A percentile compares a stretch with the other conserved stretches of the same genome.
Conservation (phyloP, 108 stramenopile genomes). For the Thalassiosira profunda region DNA sequence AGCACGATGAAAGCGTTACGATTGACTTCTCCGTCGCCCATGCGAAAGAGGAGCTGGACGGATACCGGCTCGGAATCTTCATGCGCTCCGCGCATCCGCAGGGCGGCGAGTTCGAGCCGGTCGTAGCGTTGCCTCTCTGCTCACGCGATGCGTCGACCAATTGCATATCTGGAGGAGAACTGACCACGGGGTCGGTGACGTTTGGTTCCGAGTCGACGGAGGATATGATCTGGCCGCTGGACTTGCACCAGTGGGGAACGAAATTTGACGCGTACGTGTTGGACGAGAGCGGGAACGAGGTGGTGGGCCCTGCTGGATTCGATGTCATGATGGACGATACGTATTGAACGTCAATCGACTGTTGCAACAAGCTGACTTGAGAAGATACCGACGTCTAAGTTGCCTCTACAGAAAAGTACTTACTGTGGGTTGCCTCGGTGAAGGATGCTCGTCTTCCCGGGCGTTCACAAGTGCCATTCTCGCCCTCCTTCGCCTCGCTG, state of each 20-base stretch:
- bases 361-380: neutral
- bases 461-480: neutral
- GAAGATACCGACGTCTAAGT: neutral
- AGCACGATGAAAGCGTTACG: neutral
- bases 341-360: neutral
- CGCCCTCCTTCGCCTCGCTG: neutral
- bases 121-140: neutral
- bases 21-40: neutral
- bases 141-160: too few relatives aligned
- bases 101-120: neutral
- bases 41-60: neutral
- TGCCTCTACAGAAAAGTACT: constrained; percentile 16
- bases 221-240: neutral
- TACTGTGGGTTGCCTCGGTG: neutral
- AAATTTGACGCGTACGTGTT: neutral
- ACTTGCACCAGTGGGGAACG: neutral
- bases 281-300: neutral
- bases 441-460: neutral
- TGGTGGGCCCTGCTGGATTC: neutral
- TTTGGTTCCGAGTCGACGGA: neutral
- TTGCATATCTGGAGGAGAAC: too few relatives aligned
- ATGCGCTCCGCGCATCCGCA: neutral
- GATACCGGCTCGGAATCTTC: neutral
- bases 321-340: neutral
- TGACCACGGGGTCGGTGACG: neutral